A percentile compares a stretch with the other conserved stretches of the same genome.
Evolutionary conservation across 1,284 basidiomycete genomes (phyloP).

Genomic region (Waitea zeae): DNA sequence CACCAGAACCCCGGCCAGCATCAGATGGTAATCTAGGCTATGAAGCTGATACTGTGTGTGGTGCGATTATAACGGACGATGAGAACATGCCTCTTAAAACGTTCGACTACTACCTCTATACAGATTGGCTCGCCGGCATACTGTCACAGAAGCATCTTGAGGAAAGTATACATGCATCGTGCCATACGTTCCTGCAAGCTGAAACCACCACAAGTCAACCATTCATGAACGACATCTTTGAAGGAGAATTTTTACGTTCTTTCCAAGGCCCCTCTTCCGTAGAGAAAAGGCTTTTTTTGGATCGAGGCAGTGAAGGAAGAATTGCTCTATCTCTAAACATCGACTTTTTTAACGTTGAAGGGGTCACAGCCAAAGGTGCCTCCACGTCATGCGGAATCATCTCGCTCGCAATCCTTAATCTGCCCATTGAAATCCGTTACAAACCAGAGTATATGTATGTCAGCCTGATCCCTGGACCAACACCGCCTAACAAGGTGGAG

Average conservation of each 20-base stretch:
- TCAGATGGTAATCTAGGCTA: no score
- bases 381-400: slow-evolving; percentile 8
- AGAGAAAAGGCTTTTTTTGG: slow-evolving; percentile 7
- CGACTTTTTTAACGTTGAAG: slow-evolving; percentile 11
- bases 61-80: not conserved
- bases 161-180: not conserved
- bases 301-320: slow-evolving; percentile 1
- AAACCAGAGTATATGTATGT: slow-evolving; percentile 13
- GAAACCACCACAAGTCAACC: no score
- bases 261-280: slow-evolving; percentile 5
- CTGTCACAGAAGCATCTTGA: not conserved
- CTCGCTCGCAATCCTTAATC: slow-evolving; percentile 12
- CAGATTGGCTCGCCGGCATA: not conserved
- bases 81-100: not conserved
- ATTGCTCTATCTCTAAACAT: slow-evolving; percentile 9
- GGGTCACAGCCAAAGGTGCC: slow-evolving; percentile 5
- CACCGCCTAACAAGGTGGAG: slow-evolving; percentile 14
- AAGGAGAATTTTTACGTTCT: slow-evolving; percentile 3
- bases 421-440: slow-evolving; percentile 12
- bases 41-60: no score
- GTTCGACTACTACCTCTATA: not conserved
- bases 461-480: slow-evolving; percentile 18
- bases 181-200: no score
- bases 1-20: no score
- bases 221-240: slow-evolving; percentile 5